Evolutionary conservation across 1,284 basidiomycete genomes (phyloP), one percentile per base, ranked within the genome.

Genomic region (Blastosporella zonata): DNA sequence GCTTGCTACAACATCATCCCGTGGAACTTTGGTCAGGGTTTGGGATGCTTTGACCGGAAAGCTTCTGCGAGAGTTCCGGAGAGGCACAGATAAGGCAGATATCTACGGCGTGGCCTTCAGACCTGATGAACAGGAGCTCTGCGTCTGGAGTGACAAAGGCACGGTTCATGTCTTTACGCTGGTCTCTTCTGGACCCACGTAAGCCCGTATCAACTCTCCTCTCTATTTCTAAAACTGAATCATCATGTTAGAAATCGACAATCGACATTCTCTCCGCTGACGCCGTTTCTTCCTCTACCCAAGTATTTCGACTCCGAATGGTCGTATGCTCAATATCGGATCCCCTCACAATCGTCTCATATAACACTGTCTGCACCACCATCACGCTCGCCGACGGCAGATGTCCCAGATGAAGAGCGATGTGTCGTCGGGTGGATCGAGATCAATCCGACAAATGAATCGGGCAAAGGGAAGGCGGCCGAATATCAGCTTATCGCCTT

Each of bases 81-180:
- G 94, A 63, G 94, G 94, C 3, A 82, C 89, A 13, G 95, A 97
- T 66, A 84, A 88, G 56, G 94, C 94, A 15, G 87, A 90, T 60
- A 95, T 97, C 47, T 97, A 93, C 70, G 92, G 92, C 1, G 84
- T 93, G 17, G 82, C 82, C 45, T 88, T 87, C 65, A 75, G 85
- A 53, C 84, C 82, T 6, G 90, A 88, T 59, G 88, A 90, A 66
- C 77, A 74, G 47, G 87, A 92, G 58, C 69, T 95, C 1, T 90
- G 88, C 58, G 90, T 90, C 7, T 93, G 92, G 89, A 96, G 93
- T 64, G 95, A 98, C 68, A 97, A 97, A 70, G 94, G 95, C 31
- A 98, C 95, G 0, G 82, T 98, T 3, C 94, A 98, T 64, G 75
- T 96, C 18, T 94, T 94, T 65, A 82, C 86, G 27, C 78, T 96